phyloP scores from a whole-genome alignment of 2,329 filamentous ascomycete genomes.

The Podosphaera xanthii region DNA sequence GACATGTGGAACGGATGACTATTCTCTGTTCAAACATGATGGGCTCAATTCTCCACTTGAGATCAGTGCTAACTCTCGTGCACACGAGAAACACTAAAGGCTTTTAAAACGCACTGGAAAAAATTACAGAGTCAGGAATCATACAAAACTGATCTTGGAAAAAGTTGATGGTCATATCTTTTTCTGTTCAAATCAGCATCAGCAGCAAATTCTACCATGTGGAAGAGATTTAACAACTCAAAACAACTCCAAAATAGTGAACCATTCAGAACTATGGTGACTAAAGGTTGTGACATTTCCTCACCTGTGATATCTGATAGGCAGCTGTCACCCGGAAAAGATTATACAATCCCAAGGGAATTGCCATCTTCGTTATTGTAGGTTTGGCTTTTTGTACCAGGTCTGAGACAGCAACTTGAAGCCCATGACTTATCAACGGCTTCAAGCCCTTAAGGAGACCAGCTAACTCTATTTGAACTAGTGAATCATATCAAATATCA shows the following conservation, averaged over 20 bases:
- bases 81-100: too few species aligned
- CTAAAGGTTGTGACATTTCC: conserved; percentile 21
- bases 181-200: too few species aligned
- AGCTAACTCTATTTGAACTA: conserved; percentile 5
- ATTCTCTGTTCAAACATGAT: too few species aligned
- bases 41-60: too few species aligned
- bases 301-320: conserved; percentile 14
- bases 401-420: not conserved
- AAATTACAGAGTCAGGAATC: too few species aligned
- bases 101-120: too few species aligned
- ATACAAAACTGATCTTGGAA: too few species aligned
- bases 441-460: conserved; percentile 1
- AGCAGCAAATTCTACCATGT: conserved; percentile 19
- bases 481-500: not conserved
- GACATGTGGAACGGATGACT: too few species aligned
- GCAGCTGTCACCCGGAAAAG: conserved; percentile 8
- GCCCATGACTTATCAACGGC: not conserved
- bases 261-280: conserved; percentile 22
- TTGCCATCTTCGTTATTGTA: conserved; percentile 9
- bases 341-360: conserved; percentile 6
- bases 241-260: conserved; percentile 21
- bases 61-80: too few species aligned
- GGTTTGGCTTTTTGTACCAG: conserved; percentile 3
- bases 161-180: too few species aligned
- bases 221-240: conserved; percentile 27